Evolutionary conservation across 257 asterid genomes (phyloP).

Genomic region (Euphrasia confusa): DNA sequence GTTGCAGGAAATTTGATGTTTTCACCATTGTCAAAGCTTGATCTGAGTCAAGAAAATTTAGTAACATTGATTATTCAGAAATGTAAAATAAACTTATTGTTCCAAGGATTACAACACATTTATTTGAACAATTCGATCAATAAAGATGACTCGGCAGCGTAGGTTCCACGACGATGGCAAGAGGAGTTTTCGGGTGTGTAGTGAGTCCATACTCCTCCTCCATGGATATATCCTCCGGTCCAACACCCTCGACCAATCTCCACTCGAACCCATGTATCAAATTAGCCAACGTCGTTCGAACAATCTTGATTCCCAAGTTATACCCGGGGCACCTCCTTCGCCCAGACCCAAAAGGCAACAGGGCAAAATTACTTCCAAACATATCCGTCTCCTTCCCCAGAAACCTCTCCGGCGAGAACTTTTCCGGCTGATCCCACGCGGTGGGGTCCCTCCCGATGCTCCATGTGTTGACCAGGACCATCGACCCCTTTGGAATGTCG

Average conservation of each 20-base stretch:
- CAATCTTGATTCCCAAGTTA: constrained; percentile 26
- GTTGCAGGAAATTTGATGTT: neutral
- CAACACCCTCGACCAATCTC: constrained; percentile 20
- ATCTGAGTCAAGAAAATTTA: neutral
- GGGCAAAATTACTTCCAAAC: constrained; percentile 22
- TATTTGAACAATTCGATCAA: neutral
- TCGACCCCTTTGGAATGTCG: constrained; percentile 26
- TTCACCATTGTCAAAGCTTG: neutral
- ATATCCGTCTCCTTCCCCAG: constrained; percentile 22
- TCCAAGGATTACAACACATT: neutral
- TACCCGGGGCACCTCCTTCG: constrained; percentile 25
- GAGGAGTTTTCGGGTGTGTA: constrained; percentile 25
- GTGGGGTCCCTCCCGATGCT: constrained; percentile 28
- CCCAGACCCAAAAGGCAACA: constrained; percentile 34
- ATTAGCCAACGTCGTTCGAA: constrained; percentile 32
- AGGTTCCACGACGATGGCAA: constrained; percentile 27
- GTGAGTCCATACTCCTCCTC: constrained; percentile 34
- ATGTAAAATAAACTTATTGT: neutral
- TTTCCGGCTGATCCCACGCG: constrained; percentile 25
- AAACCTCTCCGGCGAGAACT: constrained; percentile 35
- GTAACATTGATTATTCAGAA: no score
- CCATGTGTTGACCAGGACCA: constrained; percentile 25
- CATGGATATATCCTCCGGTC: constrained; percentile 26
- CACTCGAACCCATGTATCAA: constrained; percentile 36
- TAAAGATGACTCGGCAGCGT: constrained; percentile 32